Base-by-base conservation (phyloP, 768 basidiomycete species). In the Russula griseocarnosa region DNA sequence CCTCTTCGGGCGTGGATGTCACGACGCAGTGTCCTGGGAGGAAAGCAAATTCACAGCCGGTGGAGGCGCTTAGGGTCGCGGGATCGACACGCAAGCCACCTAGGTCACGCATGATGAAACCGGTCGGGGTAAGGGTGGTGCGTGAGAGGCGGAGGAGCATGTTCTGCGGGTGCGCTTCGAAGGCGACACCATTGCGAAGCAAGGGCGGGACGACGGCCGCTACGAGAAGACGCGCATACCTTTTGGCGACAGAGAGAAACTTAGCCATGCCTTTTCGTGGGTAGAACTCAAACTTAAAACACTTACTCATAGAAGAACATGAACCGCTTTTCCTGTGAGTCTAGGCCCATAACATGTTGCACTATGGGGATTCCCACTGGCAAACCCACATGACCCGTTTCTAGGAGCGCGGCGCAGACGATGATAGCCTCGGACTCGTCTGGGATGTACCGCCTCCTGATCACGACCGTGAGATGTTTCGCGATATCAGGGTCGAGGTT, bases 131-230 rank as follows among this genome's bases (percentile, higher is more conserved):
- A 36, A 78, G 77, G 1, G 81, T 79, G 14, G 70, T 58, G 2
- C 70, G 65, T 62, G 82, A 76, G 60, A 82, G 77, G 24, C 83
- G 81, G 42, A 77, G 76, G 8, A 83, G 77, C 20, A 80, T 75
- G 68, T 84, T 85, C 64, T 85, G 84, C 1, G 83, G 82, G 70
- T 85, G 84, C 11, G 82, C 84, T 72, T 85, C 84, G 57, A 85
- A 83, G 8, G 81, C 80, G n/a, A 84, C 80, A 5, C 83, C 83
- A 55, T 85, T 82, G 47, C 79, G 61, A 16, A 85, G 71, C 44
- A 83, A 70, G 5, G 82, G 77, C 13, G 84, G 83, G 60, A 84
- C 72, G 20, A 85, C 72, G 3, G 82, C 83, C 36, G 77, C 75
- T 55, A 82, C 80, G 5, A 81, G 78, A n/a, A 82, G 71, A 30